Evolutionary conservation across 306 rosid genomes (phyloP), one percentile per base, ranked within the genome.

Genomic region (Macrotyloma uniflorum): DNA sequence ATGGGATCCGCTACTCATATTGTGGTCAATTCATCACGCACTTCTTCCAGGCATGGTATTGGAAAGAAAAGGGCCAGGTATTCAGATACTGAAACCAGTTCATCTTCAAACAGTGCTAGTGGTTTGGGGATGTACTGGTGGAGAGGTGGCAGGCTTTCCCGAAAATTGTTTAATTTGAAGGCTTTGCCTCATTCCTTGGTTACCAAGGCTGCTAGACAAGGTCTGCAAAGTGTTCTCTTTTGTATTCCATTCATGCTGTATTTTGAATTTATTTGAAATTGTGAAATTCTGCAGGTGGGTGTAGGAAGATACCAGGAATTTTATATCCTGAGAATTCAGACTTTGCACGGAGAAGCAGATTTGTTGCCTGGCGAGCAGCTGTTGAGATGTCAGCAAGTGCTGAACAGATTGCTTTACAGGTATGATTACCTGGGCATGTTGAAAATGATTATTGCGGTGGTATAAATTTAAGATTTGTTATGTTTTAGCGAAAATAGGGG

Each of bases 91-190:
- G 94, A 89, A 74, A 72, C 91, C 32, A 90, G 80, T 68, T 88
- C 91, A 69, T 80, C 97, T 80, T 86, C 91, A 73, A 88, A 85
- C 71, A 68, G 88, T 40, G 67, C 85, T 50, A 70, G 93, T 88
- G 98, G 98, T 72, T 84, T 95, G 88, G 91, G 89, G 67, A 83
- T 86, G 75, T 91, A 83, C 67, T 95, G 99, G 99, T 91, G 97
- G 97, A 91, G 99, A 89, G 99, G 99, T 67, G 99, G 97, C 71
- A 86, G 87, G 84, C 88, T 93, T 85, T 93, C 99, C 50, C 98
- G 97, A 62, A 86, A 87, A 70, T 81, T 95, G 78, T 95, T 88
- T 85, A 90, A 87, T 84, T 95, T 93, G 86, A 95, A 95, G 87
- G 86, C 53, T 79, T 74, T 95, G 84, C 99, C 99, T 74, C 85